phyloP scores from a whole-genome alignment of 495 filamentous ascomycete genomes.

The Barbatosphaeria neglecta region DNA sequence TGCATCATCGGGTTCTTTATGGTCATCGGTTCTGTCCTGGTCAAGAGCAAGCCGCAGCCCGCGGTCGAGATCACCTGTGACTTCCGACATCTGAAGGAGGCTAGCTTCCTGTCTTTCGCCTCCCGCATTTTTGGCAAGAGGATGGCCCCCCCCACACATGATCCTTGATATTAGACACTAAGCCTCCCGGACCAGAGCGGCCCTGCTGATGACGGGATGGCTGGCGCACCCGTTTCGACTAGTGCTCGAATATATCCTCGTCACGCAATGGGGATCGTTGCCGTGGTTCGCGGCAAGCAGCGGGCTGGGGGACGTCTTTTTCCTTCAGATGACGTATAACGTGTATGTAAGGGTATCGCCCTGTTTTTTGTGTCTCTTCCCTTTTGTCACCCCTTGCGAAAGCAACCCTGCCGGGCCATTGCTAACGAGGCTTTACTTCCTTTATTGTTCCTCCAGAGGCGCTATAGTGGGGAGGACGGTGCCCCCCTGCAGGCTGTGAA shows the following conservation, averaged over 20 bases:
- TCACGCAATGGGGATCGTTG: conserved; percentile 21
- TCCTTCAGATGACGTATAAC: conserved; percentile 22
- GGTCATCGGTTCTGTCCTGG: conserved; percentile 6
- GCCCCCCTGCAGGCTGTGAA: conserved; percentile 11
- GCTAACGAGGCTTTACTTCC: not conserved
- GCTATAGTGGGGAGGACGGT: conserved; percentile 14
- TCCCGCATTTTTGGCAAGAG: conserved; percentile 15
- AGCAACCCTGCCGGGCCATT: not conserved
- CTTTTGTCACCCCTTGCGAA: not conserved
- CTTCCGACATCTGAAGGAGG: not conserved
- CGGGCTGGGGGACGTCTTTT: conserved; percentile 10
- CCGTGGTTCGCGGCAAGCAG: conserved; percentile 14
- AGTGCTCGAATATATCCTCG: conserved; percentile 18
- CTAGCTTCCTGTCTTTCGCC: conserved; percentile 14
- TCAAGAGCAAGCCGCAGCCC: conserved; percentile 9
- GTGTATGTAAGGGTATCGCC: conserved; percentile 11
- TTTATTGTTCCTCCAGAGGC: conserved; percentile 6
- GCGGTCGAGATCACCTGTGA: not conserved
- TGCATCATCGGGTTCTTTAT: conserved; percentile 7
- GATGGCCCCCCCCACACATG: too few species aligned
- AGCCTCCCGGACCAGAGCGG: not conserved
- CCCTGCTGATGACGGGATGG: not conserved
- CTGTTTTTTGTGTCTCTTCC: too few species aligned
- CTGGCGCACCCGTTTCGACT: not conserved
- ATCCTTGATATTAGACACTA: too few species aligned